Percentiles rank a stretch among this genome's conserved stretches.
Conservation (phyloP, 2,329 filamentous ascomycete genomes). For the Chaetomium olivaceum region DNA sequence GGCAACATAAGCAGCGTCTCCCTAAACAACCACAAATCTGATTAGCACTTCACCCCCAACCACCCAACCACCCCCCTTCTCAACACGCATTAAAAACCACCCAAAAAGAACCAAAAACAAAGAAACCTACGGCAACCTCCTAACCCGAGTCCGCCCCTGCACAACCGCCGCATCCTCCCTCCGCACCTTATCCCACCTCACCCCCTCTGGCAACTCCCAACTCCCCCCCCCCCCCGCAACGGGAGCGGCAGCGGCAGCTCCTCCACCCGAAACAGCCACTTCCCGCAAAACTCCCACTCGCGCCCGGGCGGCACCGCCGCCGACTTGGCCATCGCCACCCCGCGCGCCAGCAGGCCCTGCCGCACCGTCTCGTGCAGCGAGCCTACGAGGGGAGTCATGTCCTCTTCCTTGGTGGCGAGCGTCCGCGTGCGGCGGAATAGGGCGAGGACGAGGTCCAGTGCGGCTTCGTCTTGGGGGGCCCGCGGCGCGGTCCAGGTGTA, state of each 20-base stretch:
- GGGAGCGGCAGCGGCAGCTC: slow-evolving; percentile 40
- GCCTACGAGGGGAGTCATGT: slow-evolving; percentile 38
- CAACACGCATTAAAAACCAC: neutral
- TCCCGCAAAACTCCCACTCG: slow-evolving; percentile 48
- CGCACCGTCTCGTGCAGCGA: slow-evolving; percentile 44
- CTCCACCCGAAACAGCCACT: slow-evolving; percentile 58
- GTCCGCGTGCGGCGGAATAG: slow-evolving; percentile 34
- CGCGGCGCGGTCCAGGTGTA: neutral
- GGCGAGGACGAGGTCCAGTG: slow-evolving; percentile 34
- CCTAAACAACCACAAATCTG: slow-evolving; percentile 15
- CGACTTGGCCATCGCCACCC: slow-evolving; percentile 33
- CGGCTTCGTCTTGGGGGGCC: neutral
- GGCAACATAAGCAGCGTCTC: slow-evolving; percentile 48
- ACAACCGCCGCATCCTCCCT: slow-evolving; percentile 59
- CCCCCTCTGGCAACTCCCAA: slow-evolving; percentile 44
- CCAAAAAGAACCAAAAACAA: neutral
- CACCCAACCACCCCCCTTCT: neutral
- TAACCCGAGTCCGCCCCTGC: slow-evolving; percentile 56
- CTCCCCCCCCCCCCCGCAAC: no score
- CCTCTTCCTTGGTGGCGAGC: neutral
- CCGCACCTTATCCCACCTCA: slow-evolving; percentile 57
- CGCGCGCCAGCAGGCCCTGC: slow-evolving; percentile 32
- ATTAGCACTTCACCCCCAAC: neutral
- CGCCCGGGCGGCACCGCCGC: slow-evolving; percentile 19
- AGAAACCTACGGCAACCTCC: slow-evolving; percentile 50